phyloP scores from a whole-genome alignment of 2,329 filamentous ascomycete genomes.

The Xylaria multiplex region DNA sequence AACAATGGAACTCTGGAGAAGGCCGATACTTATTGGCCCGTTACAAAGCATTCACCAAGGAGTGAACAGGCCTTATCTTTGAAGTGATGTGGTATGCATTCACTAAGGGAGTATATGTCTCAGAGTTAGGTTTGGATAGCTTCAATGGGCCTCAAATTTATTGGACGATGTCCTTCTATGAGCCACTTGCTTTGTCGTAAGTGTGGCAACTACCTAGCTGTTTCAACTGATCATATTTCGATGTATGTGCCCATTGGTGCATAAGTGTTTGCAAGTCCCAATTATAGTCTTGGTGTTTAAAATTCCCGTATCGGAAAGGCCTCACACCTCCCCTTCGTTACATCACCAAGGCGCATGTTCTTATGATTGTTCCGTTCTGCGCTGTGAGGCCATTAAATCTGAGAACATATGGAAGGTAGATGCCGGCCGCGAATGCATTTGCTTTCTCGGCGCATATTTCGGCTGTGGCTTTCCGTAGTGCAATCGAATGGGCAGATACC shows the following conservation, averaged over 20 bases:
- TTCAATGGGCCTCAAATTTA: not conserved
- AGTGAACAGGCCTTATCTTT: not conserved
- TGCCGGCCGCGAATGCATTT: not conserved
- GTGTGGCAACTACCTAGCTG: too few relatives aligned
- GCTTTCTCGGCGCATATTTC: not conserved
- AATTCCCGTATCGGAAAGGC: too few relatives aligned
- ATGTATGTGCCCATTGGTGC: too few relatives aligned
- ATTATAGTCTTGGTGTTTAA: too few relatives aligned
- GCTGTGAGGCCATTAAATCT: not conserved
- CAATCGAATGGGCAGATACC: not conserved
- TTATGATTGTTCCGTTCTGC: not conserved
- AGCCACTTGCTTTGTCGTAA: not conserved
- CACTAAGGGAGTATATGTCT: not conserved
- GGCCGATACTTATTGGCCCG: not conserved
- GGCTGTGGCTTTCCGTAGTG: not conserved
- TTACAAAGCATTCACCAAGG: not conserved
- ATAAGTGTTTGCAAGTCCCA: too few relatives aligned
- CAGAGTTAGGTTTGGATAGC: not conserved
- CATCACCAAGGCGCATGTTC: not conserved
- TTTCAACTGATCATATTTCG: too few relatives aligned
- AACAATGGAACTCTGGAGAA: not conserved
- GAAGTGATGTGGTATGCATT: not conserved
- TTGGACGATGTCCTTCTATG: not conserved
- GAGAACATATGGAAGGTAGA: not conserved
- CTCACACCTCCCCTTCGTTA: too few relatives aligned